Evolutionary conservation across 768 basidiomycete genomes (phyloP).

Genomic region (Sporobolomyces phaffii): DNA sequence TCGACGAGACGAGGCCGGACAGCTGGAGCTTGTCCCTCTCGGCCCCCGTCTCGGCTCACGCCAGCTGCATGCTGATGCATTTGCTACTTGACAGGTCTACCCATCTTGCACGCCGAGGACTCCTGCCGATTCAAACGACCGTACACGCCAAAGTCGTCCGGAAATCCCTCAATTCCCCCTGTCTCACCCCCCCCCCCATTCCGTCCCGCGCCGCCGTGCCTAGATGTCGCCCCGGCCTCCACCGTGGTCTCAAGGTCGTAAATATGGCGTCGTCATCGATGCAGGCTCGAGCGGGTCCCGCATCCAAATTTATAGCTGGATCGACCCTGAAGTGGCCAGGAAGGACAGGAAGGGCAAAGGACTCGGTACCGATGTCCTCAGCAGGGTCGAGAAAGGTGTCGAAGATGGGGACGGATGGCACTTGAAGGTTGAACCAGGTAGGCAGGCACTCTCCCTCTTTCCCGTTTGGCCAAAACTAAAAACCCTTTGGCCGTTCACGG

Average conservation of each 20-base stretch:
- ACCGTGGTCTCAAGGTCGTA: slow-evolving; percentile 49
- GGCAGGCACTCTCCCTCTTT: background rate
- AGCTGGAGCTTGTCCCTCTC: no score
- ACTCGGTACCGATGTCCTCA: slow-evolving; percentile 57
- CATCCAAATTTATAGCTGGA: slow-evolving; percentile 95
- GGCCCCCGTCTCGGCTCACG: no score
- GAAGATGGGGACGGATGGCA: slow-evolving; percentile 76
- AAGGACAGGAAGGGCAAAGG: slow-evolving; percentile 53
- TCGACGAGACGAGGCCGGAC: no score
- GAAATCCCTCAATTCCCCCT: background rate
- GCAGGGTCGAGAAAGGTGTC: slow-evolving; percentile 87
- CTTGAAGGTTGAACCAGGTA: slow-evolving; percentile 72
- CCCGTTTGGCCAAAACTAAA: background rate
- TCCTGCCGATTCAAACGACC: no score
- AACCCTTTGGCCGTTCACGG: background rate
- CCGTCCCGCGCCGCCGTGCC: background rate
- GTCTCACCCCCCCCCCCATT: background rate
- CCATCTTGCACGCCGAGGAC: no score
- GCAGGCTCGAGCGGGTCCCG: slow-evolving; percentile 96
- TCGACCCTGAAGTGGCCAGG: slow-evolving; percentile 63
- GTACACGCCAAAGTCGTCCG: background rate
- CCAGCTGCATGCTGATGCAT: no score
- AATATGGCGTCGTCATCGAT: slow-evolving; percentile 92
- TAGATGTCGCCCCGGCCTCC: slow-evolving; percentile 22
- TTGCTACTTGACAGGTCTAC: no score